These are phyloP conservation scores for Aspergillus thermomutatus DNA, from an alignment of 2,329 filamentous ascomycete genomes.

Conservation along the genomic window DNA sequence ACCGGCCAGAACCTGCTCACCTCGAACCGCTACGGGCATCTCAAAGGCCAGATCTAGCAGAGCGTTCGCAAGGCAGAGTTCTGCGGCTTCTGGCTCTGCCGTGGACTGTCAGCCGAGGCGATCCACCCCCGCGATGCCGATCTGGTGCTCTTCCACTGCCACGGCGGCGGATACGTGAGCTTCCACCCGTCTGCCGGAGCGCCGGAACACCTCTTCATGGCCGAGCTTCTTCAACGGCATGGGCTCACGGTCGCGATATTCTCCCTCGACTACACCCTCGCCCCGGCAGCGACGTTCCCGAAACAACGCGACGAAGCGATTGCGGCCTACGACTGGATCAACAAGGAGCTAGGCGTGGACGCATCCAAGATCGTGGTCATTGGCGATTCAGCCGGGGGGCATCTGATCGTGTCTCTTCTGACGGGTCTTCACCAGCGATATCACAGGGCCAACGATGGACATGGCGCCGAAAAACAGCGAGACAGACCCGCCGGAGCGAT, in stretches of 20 bases:
- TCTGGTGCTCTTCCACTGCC: constrained; percentile 18
- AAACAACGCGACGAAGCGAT: constrained; percentile 68
- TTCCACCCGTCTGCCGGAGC: constrained; percentile 15
- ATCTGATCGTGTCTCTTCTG: constrained; percentile 9
- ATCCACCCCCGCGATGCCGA: constrained; percentile 10
- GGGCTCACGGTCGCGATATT: constrained; percentile 70
- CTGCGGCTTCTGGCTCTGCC: constrained; percentile 14
- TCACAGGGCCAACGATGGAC: background rate
- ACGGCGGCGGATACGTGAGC: constrained; percentile 19
- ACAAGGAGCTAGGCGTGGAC: constrained; percentile 2
- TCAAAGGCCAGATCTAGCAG: constrained; percentile 9
- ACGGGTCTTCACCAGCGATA: constrained; percentile 1
- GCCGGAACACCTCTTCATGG: constrained; percentile 16
- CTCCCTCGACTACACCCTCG: constrained; percentile 74
- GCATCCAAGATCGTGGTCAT: constrained; percentile 7
- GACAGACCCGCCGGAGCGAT: constrained; percentile 5
- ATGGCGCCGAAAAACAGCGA: background rate
- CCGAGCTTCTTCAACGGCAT: constrained; percentile 15
- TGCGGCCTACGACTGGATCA: constrained; percentile 58
- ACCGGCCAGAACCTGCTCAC: constrained; percentile 2
- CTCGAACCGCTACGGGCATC: constrained; percentile 10
- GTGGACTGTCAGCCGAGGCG: constrained; percentile 3
- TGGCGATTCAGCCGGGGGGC: constrained; percentile 14
- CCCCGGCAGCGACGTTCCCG: constrained; percentile 69
- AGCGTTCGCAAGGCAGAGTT: constrained; percentile 3